Conservation (phyloP, 345 rosid genomes). For the Boechera stricta region DNA sequence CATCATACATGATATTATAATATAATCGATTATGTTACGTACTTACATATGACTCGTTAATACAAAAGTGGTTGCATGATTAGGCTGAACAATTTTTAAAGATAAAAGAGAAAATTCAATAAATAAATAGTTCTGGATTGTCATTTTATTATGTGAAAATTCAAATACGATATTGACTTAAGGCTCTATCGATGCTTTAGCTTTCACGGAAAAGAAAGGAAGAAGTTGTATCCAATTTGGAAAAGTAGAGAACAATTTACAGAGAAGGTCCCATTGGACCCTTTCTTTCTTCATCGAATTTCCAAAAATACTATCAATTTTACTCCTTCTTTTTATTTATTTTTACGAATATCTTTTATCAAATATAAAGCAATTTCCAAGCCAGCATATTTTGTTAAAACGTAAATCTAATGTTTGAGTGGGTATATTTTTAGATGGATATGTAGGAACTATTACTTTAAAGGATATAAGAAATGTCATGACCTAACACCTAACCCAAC, state of each 20-base stretch:
- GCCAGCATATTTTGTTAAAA: conserved; percentile 12
- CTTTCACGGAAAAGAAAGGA: conserved; percentile 37
- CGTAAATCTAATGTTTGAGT: conserved; percentile 26
- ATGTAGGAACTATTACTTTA: background rate
- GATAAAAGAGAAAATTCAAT: background rate
- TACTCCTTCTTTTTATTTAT: background rate
- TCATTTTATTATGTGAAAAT: background rate
- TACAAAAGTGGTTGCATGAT: conserved; percentile 16
- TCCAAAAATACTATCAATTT: background rate
- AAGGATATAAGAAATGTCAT: conserved; percentile 23
- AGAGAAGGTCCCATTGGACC: conserved; percentile 30
- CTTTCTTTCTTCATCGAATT: conserved; percentile 18
- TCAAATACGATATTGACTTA: conserved; percentile 31
- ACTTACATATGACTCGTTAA: background rate
- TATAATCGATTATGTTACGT: background rate
- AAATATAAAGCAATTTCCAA: background rate
- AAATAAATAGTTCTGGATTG: background rate
- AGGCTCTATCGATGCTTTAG: conserved; percentile 17
- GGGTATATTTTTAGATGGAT: conserved; percentile 33
- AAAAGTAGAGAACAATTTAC: conserved; percentile 45
- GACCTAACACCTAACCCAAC: conserved; percentile 31
- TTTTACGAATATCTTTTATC: background rate
- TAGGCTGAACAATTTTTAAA: background rate
- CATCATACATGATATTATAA: background rate
- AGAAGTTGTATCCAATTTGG: conserved; percentile 43